Evolutionary conservation across 2,329 filamentous ascomycete species (phyloP).

Genomic region (Trichoderma harzianum): DNA sequence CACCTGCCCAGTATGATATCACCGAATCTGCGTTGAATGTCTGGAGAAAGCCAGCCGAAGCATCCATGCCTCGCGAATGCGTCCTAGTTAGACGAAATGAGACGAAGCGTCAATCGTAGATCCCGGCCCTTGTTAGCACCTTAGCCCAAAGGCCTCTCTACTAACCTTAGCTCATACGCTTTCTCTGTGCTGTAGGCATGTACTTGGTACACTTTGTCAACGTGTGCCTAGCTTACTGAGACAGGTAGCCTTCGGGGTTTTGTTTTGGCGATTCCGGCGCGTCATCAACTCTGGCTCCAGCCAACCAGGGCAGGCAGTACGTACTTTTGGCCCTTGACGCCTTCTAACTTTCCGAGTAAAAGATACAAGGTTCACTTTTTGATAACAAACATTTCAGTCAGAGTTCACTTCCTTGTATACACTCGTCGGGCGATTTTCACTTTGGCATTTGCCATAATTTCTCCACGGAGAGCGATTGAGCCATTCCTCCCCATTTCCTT

Average conservation of each 20-base stretch:
- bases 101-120: conserved; percentile 16
- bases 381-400: neutral
- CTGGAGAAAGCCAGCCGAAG: conserved; percentile 5
- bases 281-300: neutral
- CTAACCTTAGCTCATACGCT: neutral
- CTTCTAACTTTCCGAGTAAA: neutral
- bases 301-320: neutral
- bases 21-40: neutral
- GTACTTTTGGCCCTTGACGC: neutral
- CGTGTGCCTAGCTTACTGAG: neutral
- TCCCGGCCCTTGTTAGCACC: conserved; percentile 2
- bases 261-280: conserved; percentile 23
- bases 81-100: conserved; percentile 12
- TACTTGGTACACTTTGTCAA: neutral
- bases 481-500: neutral
- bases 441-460: neutral
- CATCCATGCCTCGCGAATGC: conserved; percentile 11
- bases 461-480: neutral
- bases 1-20: neutral
- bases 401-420: neutral
- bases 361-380: neutral
- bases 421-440: neutral
- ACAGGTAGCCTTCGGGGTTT: conserved; percentile 18
- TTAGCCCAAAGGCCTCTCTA: neutral
- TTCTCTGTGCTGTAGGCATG: neutral